These are phyloP conservation scores for Solanum hybrid DNA, from an alignment of 305 asterid species.

Conservation along the genomic window DNA sequence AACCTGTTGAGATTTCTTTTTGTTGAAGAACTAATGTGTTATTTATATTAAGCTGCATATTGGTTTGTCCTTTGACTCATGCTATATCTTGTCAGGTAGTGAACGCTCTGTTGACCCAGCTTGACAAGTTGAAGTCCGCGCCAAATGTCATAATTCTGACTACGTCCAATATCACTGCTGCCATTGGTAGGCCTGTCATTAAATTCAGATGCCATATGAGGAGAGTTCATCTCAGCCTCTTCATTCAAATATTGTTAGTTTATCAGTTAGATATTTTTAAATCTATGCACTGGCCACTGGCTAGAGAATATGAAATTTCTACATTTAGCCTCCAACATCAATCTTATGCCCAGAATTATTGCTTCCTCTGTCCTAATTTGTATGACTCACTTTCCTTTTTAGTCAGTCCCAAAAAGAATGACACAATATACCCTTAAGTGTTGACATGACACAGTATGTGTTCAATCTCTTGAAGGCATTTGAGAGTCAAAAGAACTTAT, in stretches of 20 bases:
- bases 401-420: no score
- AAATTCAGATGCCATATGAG: not conserved
- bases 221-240: not conserved
- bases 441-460: not conserved
- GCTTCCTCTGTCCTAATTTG: not conserved
- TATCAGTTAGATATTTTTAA: not conserved
- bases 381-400: no score
- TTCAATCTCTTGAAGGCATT: not conserved
- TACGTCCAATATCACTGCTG: conserved; percentile 91
- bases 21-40: not conserved
- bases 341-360: not conserved
- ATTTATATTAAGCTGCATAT: conserved; percentile 1
- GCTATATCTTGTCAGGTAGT: conserved; percentile 61
- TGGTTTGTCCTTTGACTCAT: conserved; percentile 5
- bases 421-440: not conserved
- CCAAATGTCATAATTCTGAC: conserved; percentile 89
- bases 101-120: conserved; percentile 88
- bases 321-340: not conserved
- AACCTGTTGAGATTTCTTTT: not conserved
- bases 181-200: conserved; percentile 57
- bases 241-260: not conserved
- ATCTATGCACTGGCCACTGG: not conserved
- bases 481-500: not conserved
- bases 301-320: not conserved
- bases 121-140: conserved; percentile 80